Base-by-base conservation (phyloP, 805 yeast genomes). In the Candida arabinofermentans region DNA sequence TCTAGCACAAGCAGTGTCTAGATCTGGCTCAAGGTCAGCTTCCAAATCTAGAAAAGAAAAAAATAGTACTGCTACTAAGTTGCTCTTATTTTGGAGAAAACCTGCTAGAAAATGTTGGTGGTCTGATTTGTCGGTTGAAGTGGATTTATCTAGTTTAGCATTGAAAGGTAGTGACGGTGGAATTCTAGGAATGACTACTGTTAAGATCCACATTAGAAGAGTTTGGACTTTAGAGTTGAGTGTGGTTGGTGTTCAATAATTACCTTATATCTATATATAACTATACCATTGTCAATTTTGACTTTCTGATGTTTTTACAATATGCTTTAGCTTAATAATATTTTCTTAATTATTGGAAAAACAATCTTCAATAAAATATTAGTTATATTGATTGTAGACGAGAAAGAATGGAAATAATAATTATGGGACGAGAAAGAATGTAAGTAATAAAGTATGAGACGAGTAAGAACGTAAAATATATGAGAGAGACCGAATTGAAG, bases 81-180 rank as follows among this genome's bases (percentile, higher is more conserved):
- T 93, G 39, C 70, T 93, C 27, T 67, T 93, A 39, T 93, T 93
- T 59, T 93, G 99, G 98, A 76, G 96, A 48, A 93, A 93, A 59
- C 99, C 99, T 1, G 99, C 99, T 2, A 76, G 98, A 58, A 93
- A 93, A 60, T 93, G 99, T 67, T 93, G 99, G 99, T 93, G 99
- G 99, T 74, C 86, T 6, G 78, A 80, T 58, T 77, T 79, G 34
- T 69, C 64, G 23, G 63, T 77, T 17, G 80, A 77, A 7, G 60
- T 77, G 18, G 64, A 64, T 27, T 49, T 75, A 4, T 46, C 58
- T 9, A 41, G 49, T 23, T 26, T 63, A 34, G 50, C 45, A 1
- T 34, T 51, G 19, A 57, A 49, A 35, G 60, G 57, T 31, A 33
- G 53, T 12, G 43, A 55, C 26, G 65, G 64, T 13, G 34, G 47